Evolutionary conservation across 2,329 filamentous ascomycete species (phyloP).

Genomic region (Ophiognomonia clavigignenti-juglandacearum): DNA sequence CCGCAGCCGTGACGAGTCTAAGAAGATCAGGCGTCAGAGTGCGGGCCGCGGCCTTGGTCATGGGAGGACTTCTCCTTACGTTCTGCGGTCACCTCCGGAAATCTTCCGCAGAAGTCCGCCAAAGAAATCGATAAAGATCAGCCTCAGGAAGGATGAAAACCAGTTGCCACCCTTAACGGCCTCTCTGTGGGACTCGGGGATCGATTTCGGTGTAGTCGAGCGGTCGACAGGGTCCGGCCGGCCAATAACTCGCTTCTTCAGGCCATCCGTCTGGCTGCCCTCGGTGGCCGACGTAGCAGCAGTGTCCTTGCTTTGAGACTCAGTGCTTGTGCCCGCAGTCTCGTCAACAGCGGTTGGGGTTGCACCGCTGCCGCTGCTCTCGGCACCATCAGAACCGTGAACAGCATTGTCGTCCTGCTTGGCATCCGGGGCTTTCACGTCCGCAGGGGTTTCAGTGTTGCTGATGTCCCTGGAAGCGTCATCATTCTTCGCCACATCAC

Average conservation of each 20-base stretch:
- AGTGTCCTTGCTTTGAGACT: neutral
- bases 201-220: slow-evolving; percentile 8
- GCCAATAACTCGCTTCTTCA: slow-evolving; percentile 12
- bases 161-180: slow-evolving; percentile 16
- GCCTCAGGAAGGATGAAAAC: slow-evolving; percentile 17
- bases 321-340: neutral
- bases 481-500: neutral
- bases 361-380: neutral
- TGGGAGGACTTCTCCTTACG: slow-evolving; percentile 16
- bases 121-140: slow-evolving; percentile 17
- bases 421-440: neutral
- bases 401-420: too few species aligned
- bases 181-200: slow-evolving; percentile 11
- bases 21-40: slow-evolving; percentile 14
- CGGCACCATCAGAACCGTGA: neutral
- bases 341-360: neutral
- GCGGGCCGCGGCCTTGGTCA: slow-evolving; percentile 3
- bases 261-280: slow-evolving; percentile 5
- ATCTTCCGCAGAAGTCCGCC: slow-evolving; percentile 15
- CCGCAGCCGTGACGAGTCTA: slow-evolving; percentile 15
- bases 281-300: slow-evolving; percentile 11
- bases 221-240: slow-evolving; percentile 6
- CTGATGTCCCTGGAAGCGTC: neutral
- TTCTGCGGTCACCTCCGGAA: slow-evolving; percentile 13
- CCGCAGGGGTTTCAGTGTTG: neutral